phyloP scores from a whole-genome alignment of 768 basidiomycete species.

The Termitomyces titanicus region DNA sequence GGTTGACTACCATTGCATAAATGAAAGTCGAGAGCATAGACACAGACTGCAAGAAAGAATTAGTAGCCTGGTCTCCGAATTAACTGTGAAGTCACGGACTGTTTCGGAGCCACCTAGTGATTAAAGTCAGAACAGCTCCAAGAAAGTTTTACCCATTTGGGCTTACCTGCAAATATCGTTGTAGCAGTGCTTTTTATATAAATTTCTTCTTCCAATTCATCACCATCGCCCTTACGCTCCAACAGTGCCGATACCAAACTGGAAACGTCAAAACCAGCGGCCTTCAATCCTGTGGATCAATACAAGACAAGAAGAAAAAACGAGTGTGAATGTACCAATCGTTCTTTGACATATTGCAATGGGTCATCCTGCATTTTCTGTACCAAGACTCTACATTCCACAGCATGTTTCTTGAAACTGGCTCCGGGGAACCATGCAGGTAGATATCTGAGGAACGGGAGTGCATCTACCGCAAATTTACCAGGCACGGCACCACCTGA shows the following conservation, averaged over 20 bases:
- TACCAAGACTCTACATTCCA: not conserved
- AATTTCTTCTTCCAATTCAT: conserved; percentile 1
- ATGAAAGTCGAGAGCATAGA: conserved; percentile 13
- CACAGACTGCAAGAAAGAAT: conserved; percentile 3
- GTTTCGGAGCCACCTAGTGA: conserved; percentile 10
- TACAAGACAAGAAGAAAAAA: not conserved
- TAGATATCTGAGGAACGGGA: conserved; percentile 29
- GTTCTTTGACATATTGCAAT: conserved; percentile 10
- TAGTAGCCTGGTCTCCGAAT: too few species aligned
- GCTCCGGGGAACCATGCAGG: conserved; percentile 36
- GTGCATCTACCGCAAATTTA: conserved; percentile 19
- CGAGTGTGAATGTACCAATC: conserved; percentile 8
- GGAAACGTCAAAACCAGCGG: conserved; percentile 1
- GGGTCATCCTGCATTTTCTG: conserved; percentile 12
- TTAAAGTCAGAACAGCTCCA: not conserved
- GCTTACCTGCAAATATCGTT: conserved; percentile 10
- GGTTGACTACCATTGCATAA: conserved; percentile 18
- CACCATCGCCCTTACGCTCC: not conserved
- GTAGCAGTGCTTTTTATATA: conserved; percentile 10
- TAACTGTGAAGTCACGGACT: too few species aligned
- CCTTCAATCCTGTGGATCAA: not conserved
- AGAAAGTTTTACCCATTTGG: not conserved
- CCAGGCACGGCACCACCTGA: conserved; percentile 16
- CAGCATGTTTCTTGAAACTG: conserved; percentile 19
- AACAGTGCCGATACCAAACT: conserved; percentile 8